phyloP scores from a whole-genome alignment of 176 grass and related monocot genomes.

The Bolboschoenus planiculmis region DNA sequence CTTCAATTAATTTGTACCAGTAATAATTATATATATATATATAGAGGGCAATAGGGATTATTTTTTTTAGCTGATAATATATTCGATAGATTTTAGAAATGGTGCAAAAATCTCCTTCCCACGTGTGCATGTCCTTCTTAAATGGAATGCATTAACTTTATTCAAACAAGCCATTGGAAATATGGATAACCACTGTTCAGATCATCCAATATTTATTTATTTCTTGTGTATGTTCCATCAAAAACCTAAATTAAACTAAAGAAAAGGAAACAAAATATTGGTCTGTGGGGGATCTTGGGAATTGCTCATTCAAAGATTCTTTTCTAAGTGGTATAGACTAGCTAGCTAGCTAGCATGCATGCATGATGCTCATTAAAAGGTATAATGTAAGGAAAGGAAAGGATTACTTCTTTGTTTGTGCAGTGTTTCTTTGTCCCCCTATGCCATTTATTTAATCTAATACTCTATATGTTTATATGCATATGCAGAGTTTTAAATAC shows the following conservation, averaged over 20 bases:
- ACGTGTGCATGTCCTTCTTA: slow-evolving; percentile 67
- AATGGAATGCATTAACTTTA: slow-evolving; percentile 32
- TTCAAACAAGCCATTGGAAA: background rate
- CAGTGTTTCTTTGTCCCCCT: slow-evolving; percentile 20
- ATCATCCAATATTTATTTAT: slow-evolving; percentile 16
- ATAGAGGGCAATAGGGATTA: slow-evolving; percentile 1
- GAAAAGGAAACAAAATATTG: slow-evolving; percentile 35
- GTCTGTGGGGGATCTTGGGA: slow-evolving; percentile 45
- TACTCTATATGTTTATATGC: background rate
- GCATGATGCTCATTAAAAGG: slow-evolving; percentile 3
- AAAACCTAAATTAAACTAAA: slow-evolving; percentile 17
- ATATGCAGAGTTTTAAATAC: background rate
- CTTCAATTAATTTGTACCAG: slow-evolving; percentile 25
- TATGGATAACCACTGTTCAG: slow-evolving; percentile 11
- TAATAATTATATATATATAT: slow-evolving; percentile 20
- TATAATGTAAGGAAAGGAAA: background rate
- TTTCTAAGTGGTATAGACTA: slow-evolving; percentile 20
- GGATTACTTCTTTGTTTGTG: slow-evolving; percentile 32
- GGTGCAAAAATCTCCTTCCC: slow-evolving; percentile 35
- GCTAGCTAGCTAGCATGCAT: slow-evolving; percentile 26
- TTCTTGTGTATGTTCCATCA: slow-evolving; percentile 3
- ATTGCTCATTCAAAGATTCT: slow-evolving; percentile 55
- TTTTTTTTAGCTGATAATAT: slow-evolving; percentile 9
- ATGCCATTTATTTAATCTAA: background rate
- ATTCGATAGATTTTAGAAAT: slow-evolving; percentile 22